A percentile compares a stretch with the other conserved stretches of the same genome.
These are phyloP conservation scores for Cyanidiococcus yangmingshanensis DNA, from an alignment of 23 red algal species.

Conservation along the genomic window DNA sequence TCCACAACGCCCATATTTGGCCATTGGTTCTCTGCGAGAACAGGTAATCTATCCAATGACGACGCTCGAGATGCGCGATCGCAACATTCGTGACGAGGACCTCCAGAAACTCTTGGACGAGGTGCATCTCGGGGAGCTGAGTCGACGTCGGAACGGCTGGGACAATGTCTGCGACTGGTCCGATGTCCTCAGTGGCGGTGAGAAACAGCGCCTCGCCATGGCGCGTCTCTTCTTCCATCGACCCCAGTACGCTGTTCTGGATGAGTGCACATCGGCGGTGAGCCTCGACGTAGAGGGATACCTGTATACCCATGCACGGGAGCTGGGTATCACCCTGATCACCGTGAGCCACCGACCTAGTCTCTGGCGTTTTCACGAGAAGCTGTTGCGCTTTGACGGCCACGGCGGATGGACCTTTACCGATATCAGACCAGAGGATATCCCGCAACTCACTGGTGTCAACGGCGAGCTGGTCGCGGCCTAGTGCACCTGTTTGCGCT, in stretches of 20 bases:
- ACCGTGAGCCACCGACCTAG: slow-evolving; percentile 96
- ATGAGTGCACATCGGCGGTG: slow-evolving; percentile 85
- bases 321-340: slow-evolving; percentile 72
- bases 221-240: slow-evolving; percentile 68
- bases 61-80: slow-evolving; percentile 33
- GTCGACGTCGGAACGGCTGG: slow-evolving; percentile 47
- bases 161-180: slow-evolving; percentile 91
- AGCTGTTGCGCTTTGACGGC: slow-evolving; percentile 79
- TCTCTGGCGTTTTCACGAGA: slow-evolving; percentile 86
- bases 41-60: slow-evolving; percentile 94
- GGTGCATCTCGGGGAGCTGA: slow-evolving; percentile 65
- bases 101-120: slow-evolving; percentile 53
- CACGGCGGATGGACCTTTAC: slow-evolving; percentile 61
- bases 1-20: slow-evolving; percentile 83
- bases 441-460: slow-evolving; percentile 32
- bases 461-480: slow-evolving; percentile 3
- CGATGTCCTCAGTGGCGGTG: slow-evolving; percentile 79
- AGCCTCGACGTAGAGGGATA: slow-evolving; percentile 81
- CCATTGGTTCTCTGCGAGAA: slow-evolving; percentile 71
- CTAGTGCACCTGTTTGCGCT: neutral
- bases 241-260: slow-evolving; percentile 89
- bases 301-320: slow-evolving; percentile 66
- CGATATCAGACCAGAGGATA: slow-evolving; percentile 46
- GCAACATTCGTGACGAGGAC: slow-evolving; percentile 44
- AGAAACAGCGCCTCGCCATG: slow-evolving; percentile 91